Evolutionary conservation across 2,329 filamentous ascomycete genomes (phyloP).

Genomic region (Botrytis byssoidea): DNA sequence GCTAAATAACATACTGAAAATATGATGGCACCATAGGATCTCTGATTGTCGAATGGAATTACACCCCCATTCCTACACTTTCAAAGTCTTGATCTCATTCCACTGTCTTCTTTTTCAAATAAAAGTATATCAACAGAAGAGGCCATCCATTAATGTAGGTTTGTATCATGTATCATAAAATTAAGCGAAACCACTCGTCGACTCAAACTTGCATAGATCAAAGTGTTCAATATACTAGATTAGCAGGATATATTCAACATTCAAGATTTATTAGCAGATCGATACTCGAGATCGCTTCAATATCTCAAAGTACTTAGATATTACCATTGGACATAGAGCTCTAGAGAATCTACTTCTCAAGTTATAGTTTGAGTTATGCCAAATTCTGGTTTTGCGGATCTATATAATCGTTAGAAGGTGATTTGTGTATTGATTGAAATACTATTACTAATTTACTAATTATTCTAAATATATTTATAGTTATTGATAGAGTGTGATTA

Average conservation of each 20-base stretch:
- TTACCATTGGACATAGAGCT: not conserved
- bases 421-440: not conserved
- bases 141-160: not conserved
- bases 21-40: not conserved
- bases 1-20: not conserved
- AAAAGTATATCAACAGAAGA: not conserved
- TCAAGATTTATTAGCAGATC: not conserved
- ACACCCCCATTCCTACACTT: not conserved
- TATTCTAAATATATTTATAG: not conserved
- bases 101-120: not conserved
- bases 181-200: not conserved
- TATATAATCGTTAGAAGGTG: not conserved
- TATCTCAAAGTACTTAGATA: not conserved
- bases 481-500: not conserved
- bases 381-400: not conserved
- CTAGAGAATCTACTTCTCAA: not conserved
- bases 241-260: not conserved
- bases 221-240: not conserved
- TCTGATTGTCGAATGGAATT: not conserved
- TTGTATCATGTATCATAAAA: not conserved
- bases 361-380: not conserved
- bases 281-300: not conserved
- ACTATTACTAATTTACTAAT: not conserved
- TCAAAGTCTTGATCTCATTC: not conserved
- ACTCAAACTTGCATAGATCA: not conserved